These are phyloP conservation scores for Tolypocladium ophioglossoides DNA, from an alignment of 2,329 filamentous ascomycete species.

Conservation along the genomic window DNA sequence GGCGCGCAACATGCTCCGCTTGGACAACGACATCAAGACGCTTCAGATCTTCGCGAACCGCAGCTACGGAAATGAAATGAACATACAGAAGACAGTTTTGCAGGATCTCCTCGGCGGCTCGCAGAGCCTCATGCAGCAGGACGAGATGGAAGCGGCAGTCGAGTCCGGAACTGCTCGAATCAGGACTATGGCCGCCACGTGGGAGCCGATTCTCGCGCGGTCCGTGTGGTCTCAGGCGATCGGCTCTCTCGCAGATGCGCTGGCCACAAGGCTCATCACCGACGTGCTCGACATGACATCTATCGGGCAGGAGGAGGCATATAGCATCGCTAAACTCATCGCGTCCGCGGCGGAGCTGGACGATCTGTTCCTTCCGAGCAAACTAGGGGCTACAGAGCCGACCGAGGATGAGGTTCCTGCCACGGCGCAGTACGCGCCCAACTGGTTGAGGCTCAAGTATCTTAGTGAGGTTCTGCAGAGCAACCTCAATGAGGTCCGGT, in stretches of 20 bases:
- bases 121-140: conserved; percentile 49
- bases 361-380: conserved; percentile 45
- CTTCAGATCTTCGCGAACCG: conserved; percentile 50
- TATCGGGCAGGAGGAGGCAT: conserved; percentile 55
- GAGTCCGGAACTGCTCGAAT: conserved; percentile 43
- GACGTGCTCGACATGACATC: conserved; percentile 53
- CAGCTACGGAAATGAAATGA: conserved; percentile 51
- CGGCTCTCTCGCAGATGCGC: conserved; percentile 46
- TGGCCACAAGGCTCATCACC: conserved; percentile 47
- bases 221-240: conserved; percentile 55
- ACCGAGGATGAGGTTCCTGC: conserved; percentile 34
- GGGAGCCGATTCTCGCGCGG: conserved; percentile 46
- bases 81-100: conserved; percentile 49
- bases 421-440: conserved; percentile 49
- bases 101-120: conserved; percentile 49
- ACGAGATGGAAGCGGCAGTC: conserved; percentile 40
- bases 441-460: conserved; percentile 55
- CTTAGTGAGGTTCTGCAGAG: conserved; percentile 55
- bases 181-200: conserved; percentile 41
- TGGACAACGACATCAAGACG: conserved; percentile 49
- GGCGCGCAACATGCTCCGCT: conserved; percentile 42
- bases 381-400: conserved; percentile 13
- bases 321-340: conserved; percentile 49
- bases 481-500: conserved; percentile 52
- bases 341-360: conserved; percentile 46